A percentile compares a stretch with the other conserved stretches of the same genome.
These are phyloP conservation scores for Sisymbrium irio DNA, from an alignment of 345 rosid genomes.

Conservation along the genomic window DNA sequence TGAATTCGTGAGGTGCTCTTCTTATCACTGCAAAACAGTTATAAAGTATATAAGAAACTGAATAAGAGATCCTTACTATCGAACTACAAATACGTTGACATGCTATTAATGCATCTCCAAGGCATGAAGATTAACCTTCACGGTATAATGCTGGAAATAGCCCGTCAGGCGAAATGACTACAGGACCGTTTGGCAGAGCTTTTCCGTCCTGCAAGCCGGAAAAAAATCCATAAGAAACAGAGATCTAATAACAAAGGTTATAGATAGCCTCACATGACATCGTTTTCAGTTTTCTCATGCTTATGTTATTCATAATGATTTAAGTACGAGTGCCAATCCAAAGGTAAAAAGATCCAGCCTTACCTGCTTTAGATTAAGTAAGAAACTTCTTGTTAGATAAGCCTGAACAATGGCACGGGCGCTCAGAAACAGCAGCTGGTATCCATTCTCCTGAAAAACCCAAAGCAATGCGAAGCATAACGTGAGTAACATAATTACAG, in stretches of 20 bases:
- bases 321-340: not conserved
- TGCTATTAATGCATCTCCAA: conserved; percentile 13
- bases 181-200: conserved; percentile 81
- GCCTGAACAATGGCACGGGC: conserved; percentile 98
- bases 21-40: conserved; percentile 61
- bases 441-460: conserved; percentile 80
- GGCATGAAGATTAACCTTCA: conserved; percentile 54
- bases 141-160: conserved; percentile 84
- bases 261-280: not conserved
- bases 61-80: not conserved
- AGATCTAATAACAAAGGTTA: not conserved
- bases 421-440: conserved; percentile 87
- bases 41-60: not conserved
- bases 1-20: conserved; percentile 95
- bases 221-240: not conserved
- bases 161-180: conserved; percentile 92
- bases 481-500: not conserved
- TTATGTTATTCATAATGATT: not conserved
- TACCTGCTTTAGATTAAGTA: conserved; percentile 86
- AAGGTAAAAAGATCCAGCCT: not conserved
- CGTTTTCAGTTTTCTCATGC: not conserved
- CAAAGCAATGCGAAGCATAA: conserved; percentile 5
- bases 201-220: conserved; percentile 70
- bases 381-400: conserved; percentile 76
- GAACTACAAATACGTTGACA: not conserved